Evolutionary conservation across 2,329 filamentous ascomycete species (phyloP), one percentile per base, ranked within the genome.

Genomic region (Pestalotiopsis sp.): DNA sequence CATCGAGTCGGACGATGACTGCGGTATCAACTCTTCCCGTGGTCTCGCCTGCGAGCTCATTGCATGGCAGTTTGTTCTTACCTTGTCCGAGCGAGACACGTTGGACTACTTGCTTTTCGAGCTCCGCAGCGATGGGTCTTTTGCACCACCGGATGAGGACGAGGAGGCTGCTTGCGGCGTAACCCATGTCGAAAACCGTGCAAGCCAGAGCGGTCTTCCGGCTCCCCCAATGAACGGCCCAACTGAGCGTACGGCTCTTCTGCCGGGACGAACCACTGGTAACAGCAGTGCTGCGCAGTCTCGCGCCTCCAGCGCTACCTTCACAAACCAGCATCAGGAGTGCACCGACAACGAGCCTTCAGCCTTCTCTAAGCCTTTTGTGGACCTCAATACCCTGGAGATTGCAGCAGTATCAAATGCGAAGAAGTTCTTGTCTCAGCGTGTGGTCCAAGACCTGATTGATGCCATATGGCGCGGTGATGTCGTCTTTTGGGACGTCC

Each of bases 81-180:
- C 26, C 38, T 38, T 62, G 30, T 62, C 59, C 20, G 59, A 62
- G 30, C 59, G 38, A 22, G 59, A 62, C 26, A 38, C 38, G 13
- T 38, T 62, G n/a, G 59, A 62, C 35, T 62, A 62, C 59, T 62
- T 62, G 38, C 35, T 62, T n/a, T 62, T 62, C 38, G 59, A 62
- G 22, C 35, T 62, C 10, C 59, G 20, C 20, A 24, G 38, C 20
- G 59, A 62, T 7, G 59, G 38, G 17, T 38, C 24, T 14, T 40
- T 35, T 62, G 38, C 26, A 38, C 26, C 26, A 20, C 26, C 26
- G 14, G 59, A 62, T 22, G 59, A 62, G 14, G 59, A 62, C 11
- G 59, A 62, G 26, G 38, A 38, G 35, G 59, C 59, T 22, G 30
- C 38, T 13, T 40, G 14, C 30, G 59, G 13, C 35, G 11, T 6